Base-by-base conservation (phyloP, 257 asterid species). In the Henckelia pumila region DNA sequence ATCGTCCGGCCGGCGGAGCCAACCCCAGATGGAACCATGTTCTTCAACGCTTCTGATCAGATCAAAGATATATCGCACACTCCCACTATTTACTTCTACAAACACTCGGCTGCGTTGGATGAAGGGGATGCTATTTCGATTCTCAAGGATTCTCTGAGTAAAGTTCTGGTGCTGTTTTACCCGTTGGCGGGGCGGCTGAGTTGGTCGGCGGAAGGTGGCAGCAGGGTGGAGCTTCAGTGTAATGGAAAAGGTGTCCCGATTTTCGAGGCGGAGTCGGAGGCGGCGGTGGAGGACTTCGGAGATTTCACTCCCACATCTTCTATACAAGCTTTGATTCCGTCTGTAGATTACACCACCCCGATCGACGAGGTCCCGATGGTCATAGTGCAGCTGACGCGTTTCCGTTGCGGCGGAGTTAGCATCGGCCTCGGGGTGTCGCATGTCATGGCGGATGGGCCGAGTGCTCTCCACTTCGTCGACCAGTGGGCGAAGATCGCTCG, bases 221-320 rank as follows among this genome's bases (percentile, higher is more conserved):
- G 89, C 66, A 78, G 95, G 55, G 86, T 83, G 20, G 89, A 79
- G 76, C 85, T 87, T 32, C 83, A 75, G 40, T 87, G 91, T 75
- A 87, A 81, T 4, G 76, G 78, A 6, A 55, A 67, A 33, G 89
- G 89, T 1, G 88, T 78, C 30, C 73, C 81, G 0, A 61, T 87
- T 9, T 59, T 81, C 8, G 89, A 85, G 60, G 89, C 91, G 8
- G 84, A 83, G 29, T 52, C 86, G 0, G 86, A 83, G 3, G 65
- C 80, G 3, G 65, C 53, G 25, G 56, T 87, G 2, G 85, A 81
- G 30, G 91, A 87, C 63, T 76, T 77, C 63, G 89, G 83, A 0
- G 84, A 85, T 28, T 87, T 85, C 74, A 75, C 79, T 0, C 91
- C 96, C 0, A 74, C 83, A 1, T 66, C 75, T 7, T 76, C 81